A percentile compares a stretch with the other conserved stretches of the same genome.
phyloP scores from a whole-genome alignment of 805 yeast genomes.

The Babjeviella inositovora region DNA sequence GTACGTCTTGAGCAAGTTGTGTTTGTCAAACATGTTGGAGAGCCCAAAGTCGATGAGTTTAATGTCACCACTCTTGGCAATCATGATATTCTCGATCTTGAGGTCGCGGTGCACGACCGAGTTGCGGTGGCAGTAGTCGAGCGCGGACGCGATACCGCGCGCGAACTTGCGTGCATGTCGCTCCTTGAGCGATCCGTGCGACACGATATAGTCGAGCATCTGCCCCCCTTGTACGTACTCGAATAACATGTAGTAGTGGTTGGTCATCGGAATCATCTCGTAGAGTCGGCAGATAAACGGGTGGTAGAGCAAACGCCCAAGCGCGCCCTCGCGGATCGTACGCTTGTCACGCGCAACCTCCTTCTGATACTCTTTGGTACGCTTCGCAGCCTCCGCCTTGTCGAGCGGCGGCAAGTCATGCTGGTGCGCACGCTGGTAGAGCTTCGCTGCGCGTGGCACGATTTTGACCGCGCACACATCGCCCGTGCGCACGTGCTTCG shows the following conservation, averaged over 20 bases:
- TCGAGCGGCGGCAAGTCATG: slow-evolving; percentile 51
- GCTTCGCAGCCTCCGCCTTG: slow-evolving; percentile 37
- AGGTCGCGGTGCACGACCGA: slow-evolving; percentile 94
- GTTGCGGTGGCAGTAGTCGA: slow-evolving; percentile 86
- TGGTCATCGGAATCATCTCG: slow-evolving; percentile 93
- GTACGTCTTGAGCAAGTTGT: slow-evolving; percentile 68
- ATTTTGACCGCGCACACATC: slow-evolving; percentile 87
- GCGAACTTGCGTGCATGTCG: slow-evolving; percentile 90
- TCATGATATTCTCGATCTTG: slow-evolving; percentile 92
- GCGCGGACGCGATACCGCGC: slow-evolving; percentile 84
- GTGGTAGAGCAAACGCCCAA: slow-evolving; percentile 80
- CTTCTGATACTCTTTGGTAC: slow-evolving; percentile 58
- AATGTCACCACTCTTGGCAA: slow-evolving; percentile 83
- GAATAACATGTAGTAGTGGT: slow-evolving; percentile 91
- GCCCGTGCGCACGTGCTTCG: slow-evolving; percentile 66
- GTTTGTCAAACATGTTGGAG: slow-evolving; percentile 68
- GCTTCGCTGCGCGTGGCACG: slow-evolving; percentile 75
- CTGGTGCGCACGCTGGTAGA: slow-evolving; percentile 57
- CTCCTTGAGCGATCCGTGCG: slow-evolving; percentile 90
- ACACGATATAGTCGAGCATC: slow-evolving; percentile 89
- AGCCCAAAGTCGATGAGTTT: slow-evolving; percentile 94
- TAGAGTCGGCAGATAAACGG: slow-evolving; percentile 84
- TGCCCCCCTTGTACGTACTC: slow-evolving; percentile 97
- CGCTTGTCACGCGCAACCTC: slow-evolving; percentile 85
- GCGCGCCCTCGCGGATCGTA: slow-evolving; percentile 88